Evolutionary conservation across 208 protist genomes (phyloP), one percentile per base, ranked within the genome.

Genomic region (Trypanosoma lewisi): DNA sequence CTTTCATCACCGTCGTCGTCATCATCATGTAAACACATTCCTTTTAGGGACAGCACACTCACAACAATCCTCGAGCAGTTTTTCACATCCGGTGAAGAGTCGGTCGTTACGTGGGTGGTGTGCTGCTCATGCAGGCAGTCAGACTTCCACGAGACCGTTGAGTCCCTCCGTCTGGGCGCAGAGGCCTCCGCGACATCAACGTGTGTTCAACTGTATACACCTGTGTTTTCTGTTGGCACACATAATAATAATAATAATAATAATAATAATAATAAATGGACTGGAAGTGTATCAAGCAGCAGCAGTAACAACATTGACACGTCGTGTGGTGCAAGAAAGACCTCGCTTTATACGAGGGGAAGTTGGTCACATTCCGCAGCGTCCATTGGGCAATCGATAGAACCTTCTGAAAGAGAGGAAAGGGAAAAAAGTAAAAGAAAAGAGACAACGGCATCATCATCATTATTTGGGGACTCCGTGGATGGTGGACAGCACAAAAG

Each of bases 91-190:
- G 71, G 36, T 21, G 33, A 5, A 2, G n/a, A 49, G 39, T 58
- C 68, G 17, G n/a, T 21, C 48, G 48, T 75, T 16, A 54, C 54
- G 33, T 64, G 78, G 36, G 23, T 83, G 25, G 60, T 89, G n/a
- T 93, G 86, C 78, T 93, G 86, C 70, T 86, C 78, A 34, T 77
- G 58, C 37, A 57, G 57, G n/a, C 75, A 77, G 28, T 36, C 14
- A 4, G 83, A 93, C 59, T 90, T 89, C 48, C 75, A 75, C 66
- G 86, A 93, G 62, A 87, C 80, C 0, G 63, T 93, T n/a, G 60
- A 77, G 6, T 83, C 86, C 1, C 78, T 93, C 45, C 80, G 81
- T 27, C 63, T 93, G 11, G 86, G 80, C 11, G 80, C 82, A n/a
- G 82, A 87, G 71, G 86, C 83, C 16, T 77, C 78, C 11, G 63